phyloP scores from a whole-genome alignment of 2,329 filamentous ascomycete genomes.

The Teratosphaeria destructans region DNA sequence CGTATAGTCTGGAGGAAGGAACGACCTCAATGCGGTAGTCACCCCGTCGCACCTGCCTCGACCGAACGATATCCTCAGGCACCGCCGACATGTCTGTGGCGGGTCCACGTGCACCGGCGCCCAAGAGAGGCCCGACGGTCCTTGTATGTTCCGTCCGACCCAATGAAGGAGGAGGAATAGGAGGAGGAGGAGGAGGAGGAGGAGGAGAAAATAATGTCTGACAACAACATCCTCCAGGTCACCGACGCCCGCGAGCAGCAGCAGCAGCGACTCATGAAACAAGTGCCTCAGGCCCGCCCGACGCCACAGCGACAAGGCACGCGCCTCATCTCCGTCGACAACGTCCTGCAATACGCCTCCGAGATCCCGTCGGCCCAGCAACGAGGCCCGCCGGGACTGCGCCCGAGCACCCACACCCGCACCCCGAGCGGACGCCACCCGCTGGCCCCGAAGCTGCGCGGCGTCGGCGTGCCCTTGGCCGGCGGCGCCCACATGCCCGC shows the following conservation, averaged over 20 bases:
- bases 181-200: not conserved
- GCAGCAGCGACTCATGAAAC: not conserved
- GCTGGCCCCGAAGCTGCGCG: conserved; percentile 45
- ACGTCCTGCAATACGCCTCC: conserved; percentile 84
- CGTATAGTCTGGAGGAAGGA: not conserved
- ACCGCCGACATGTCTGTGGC: not conserved
- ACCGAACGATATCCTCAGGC: not conserved
- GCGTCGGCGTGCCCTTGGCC: conserved; percentile 34
- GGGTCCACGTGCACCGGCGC: not conserved
- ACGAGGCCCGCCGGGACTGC: conserved; percentile 53
- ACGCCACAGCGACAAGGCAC: conserved; percentile 32
- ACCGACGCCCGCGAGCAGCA: not conserved
- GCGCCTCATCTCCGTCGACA: conserved; percentile 80
- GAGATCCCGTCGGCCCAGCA: conserved; percentile 93
- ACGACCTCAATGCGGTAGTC: not conserved
- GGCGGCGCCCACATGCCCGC: conserved; percentile 53
- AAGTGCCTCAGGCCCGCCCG: not conserved
- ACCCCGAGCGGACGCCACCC: conserved; percentile 43
- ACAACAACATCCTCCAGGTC: not conserved
- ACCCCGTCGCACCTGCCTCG: not conserved
- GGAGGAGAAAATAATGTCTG: not conserved
- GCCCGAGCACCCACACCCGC: conserved; percentile 37
- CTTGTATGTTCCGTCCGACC: not conserved
- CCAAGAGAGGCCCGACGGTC: not conserved
- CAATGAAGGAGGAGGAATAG: not conserved